Evolutionary conservation across 164 flowering plant genomes (phyloP), one percentile per base, ranked within the genome.

Genomic region (Aristolochia fimbriata): DNA sequence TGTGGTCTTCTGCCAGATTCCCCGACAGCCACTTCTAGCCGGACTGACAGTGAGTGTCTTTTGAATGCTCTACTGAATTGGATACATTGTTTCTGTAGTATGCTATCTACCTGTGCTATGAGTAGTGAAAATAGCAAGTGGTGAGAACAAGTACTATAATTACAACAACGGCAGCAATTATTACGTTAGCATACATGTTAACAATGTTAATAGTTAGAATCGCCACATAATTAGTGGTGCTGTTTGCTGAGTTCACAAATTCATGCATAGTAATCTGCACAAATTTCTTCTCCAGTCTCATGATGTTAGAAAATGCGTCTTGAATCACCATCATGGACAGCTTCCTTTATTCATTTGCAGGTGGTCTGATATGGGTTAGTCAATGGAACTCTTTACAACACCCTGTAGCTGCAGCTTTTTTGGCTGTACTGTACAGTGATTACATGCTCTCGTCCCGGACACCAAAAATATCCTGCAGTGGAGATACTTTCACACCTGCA

Each of bases 331-430:
- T 43, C 37, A 11, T 53, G 31, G 12, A 48, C 62, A 37, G 3
- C 63, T 24, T 47, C n/a, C 9, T 27, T 27, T 1, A 57, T 49
- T 54, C 58, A 50, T 14, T 31, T 76, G 66, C 79, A 94, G 99
- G 75, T 75, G 99, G 99, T 55, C 75, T 94, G 52, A 72, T 91
- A 76, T 91, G 96, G 97, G 71, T 88, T 22, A 79, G 81, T 55
- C 73, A 91, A 51, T 91, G 96, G 97, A 87, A 94, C 62, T 51
- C 93, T n/a, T 70, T 94, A 67, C 91, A 82, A 75, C 97, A 94
- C 66, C 87, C 96, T n/a, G 86, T 88, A 50, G 95, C 93, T 55
- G 74, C 97, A 58, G 96, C 97, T 47, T 91, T 94, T 74, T 71
- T 94, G 43, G 95, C 96, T 27, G 67, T 78, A 62, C 43, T 94